A percentile compares a stretch with the other conserved stretches of the same genome.
phyloP scores from a whole-genome alignment of 805 yeast genomes.

The Candida morakotiae region DNA sequence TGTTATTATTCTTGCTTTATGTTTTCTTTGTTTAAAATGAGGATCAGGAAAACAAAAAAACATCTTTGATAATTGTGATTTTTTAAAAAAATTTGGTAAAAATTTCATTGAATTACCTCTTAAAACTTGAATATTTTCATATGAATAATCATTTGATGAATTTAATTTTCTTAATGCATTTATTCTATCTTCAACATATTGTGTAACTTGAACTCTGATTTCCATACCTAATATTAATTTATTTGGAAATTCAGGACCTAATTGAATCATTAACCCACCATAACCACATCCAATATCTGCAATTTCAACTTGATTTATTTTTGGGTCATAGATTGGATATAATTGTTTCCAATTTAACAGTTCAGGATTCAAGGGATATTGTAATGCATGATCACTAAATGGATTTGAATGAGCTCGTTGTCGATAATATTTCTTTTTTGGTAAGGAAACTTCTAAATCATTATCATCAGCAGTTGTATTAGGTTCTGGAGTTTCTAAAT shows the following conservation, averaged over 20 bases:
- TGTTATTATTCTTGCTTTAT: conserved; percentile 94
- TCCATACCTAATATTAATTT: conserved; percentile 89
- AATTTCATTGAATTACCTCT: conserved; percentile 98
- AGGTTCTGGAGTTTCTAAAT: conserved; percentile 12
- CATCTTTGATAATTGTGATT: conserved; percentile 81
- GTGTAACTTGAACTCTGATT: conserved; percentile 95
- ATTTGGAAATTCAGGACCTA: conserved; percentile 75
- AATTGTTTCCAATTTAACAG: conserved; percentile 83
- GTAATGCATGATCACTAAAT: conserved; percentile 89
- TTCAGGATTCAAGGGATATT: conserved; percentile 78
- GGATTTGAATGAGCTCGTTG: conserved; percentile 98
- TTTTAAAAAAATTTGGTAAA: conserved; percentile 85
- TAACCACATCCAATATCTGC: conserved; percentile 98
- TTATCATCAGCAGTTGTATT: conserved; percentile 21
- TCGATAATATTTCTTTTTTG: conserved; percentile 83
- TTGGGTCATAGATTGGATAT: conserved; percentile 54
- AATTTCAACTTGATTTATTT: conserved; percentile 64
- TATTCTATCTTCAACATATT: conserved; percentile 93
- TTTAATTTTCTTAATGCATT: conserved; percentile 73
- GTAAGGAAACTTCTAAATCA: conserved; percentile 39
- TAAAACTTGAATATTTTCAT: conserved; percentile 82
- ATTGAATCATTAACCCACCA: conserved; percentile 82
- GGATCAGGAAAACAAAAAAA: conserved; percentile 99
- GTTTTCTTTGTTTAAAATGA: conserved; percentile 95
- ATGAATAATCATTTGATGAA: conserved; percentile 34